Base-by-base conservation (phyloP, 2,329 filamentous ascomycete genomes). In the Knoxdaviesia capensis region DNA sequence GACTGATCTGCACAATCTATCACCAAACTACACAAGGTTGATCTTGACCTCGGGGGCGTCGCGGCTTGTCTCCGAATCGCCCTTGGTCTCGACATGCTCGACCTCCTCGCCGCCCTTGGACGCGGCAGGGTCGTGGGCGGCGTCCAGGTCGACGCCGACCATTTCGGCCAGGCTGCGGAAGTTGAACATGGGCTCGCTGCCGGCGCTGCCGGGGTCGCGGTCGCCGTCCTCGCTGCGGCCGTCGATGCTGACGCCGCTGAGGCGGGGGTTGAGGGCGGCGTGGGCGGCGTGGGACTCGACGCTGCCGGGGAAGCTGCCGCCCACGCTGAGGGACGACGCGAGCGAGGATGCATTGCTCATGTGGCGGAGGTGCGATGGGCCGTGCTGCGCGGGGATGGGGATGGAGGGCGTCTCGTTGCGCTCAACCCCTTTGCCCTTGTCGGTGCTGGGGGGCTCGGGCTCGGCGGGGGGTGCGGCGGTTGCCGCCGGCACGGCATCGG, bases 281-380 rank as follows among this genome's bases (percentile, higher is more conserved):
- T 54, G 55, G 1, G 57, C 58, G 4, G 50, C 55, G 47, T 64
- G 70, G 20, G 20, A 20, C 20, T 20, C 20, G 20, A 20, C 20
- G 51, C 68, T 77, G 31, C 64, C 70, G 1, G 65, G 62, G 1
- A 66, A 63, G 32, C 78, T 82, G 41, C 88, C 84, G 1, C 74
- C 65, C 20, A 20, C 20, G 20, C 20, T 20, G 8, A 78, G 65
- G 0, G 84, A 93, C 0, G 86, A 92, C 6, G 77, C 76, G 0
- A 81, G 72, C 0, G 86, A 93, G 0, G 87, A 94, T 1, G 84
- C 80, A 50, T 80, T 93, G 47, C 85, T 93, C 58, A 90, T 77
- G 50, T 92, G 80, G 29, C 85, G 74, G 11, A 90, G 64, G 54
- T 86, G 79, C 2, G 80, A 82, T 5, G 74, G 71, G 36, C 72